phyloP scores from a whole-genome alignment of 169 alveolate species.

The Plasmodium fragile region DNA sequence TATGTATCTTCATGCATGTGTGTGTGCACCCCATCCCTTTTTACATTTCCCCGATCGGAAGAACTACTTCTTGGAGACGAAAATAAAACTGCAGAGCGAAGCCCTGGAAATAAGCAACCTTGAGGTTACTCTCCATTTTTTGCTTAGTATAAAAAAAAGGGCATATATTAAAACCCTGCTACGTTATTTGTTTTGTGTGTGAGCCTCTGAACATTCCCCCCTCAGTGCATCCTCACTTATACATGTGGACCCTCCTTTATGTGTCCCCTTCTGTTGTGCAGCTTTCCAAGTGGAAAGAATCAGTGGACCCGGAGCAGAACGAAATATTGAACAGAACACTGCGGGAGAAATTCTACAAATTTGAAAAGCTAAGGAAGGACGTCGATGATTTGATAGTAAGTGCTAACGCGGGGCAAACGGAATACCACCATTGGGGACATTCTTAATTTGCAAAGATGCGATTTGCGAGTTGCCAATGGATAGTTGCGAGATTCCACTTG shows the following conservation, averaged over 20 bases:
- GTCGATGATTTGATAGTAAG: constrained; percentile 43
- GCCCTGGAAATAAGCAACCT: constrained; percentile 35
- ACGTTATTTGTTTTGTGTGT: background rate
- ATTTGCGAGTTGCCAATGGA: background rate
- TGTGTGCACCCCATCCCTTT: background rate
- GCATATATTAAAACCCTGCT: background rate
- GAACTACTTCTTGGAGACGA: constrained; percentile 68
- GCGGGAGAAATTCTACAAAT: constrained; percentile 19
- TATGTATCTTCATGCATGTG: background rate
- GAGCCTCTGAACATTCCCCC: background rate
- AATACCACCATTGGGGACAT: background rate
- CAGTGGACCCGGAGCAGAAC: constrained; percentile 15
- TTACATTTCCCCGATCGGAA: background rate
- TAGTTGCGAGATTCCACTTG: background rate
- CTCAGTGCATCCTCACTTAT: background rate
- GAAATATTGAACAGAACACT: constrained; percentile 51
- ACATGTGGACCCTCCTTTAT: background rate
- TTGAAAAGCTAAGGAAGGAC: constrained; percentile 39
- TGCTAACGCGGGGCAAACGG: background rate
- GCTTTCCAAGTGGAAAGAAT: constrained; percentile 56
- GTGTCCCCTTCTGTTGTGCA: background rate
- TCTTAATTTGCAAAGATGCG: background rate
- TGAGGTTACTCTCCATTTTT: constrained; percentile 6
- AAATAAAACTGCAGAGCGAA: constrained; percentile 44
- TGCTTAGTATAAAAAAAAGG: background rate